Evolutionary conservation across 192 early-diverging fungal genomes (phyloP), one percentile per base, ranked within the genome.

Genomic region (Mycoemilia scoparia): DNA sequence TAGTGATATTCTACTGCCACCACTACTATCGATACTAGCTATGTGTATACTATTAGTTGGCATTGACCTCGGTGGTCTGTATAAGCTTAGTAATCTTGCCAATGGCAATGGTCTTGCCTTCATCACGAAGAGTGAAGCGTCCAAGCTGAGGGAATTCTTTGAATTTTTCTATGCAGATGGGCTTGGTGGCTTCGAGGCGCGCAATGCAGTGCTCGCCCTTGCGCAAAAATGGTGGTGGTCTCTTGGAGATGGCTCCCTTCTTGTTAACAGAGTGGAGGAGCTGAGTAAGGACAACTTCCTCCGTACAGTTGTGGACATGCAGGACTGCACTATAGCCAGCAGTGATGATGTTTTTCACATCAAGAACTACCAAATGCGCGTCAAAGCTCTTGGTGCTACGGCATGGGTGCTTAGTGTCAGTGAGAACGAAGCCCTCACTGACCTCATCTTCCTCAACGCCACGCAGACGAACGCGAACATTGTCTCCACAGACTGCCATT

Each of bases 81-180:
- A 32, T 11, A 11, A 96, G 57, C 69, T 85, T 88, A 32, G 77
- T 76, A 29, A 99, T 65, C 58, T 88, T 88, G 41, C 95, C 95
- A 37, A 99, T 81, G 21, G 91, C 95, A 51, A 70, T 60, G 9
- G 61, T 64, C 43, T 67, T 71, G 42, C 85, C 87, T 69, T 99
- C 90, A 48, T 95, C 90, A 45, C 95, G 80, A 17, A 99, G 67
- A n/a, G 91, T 99, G 61, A 99, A 96, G 31, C 95, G 75, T 24
- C 95, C 95, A 7, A 99, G 57, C 47, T 91, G 87, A 26, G 82
- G 77, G 37, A 82, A 77, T 15, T 86, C 79, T 11, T 64, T 64
- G 60, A 78, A 96, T 17, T 74, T 65, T 51, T 99, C 95, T 7
- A 91, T 56, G 43, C 88, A 90, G 13, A 95, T 57, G 7, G 79